Conservation (phyloP, 2,329 filamentous ascomycete species). For the Phialocephala sp. region DNA sequence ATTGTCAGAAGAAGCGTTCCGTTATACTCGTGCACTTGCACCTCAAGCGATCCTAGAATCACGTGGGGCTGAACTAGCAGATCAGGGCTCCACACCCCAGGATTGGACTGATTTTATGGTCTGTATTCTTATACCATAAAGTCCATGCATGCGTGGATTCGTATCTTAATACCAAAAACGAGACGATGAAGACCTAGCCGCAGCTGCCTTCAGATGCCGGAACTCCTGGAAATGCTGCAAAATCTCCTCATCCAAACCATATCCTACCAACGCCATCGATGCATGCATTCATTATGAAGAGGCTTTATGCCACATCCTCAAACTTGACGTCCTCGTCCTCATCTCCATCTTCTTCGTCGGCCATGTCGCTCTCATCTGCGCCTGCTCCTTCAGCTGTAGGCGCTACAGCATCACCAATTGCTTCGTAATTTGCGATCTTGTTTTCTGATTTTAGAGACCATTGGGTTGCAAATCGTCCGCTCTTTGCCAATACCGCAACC, state of each 20-base stretch:
- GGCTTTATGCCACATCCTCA: constrained; percentile 67
- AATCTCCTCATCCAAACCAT: constrained; percentile 3
- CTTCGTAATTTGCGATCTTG: constrained; percentile 57
- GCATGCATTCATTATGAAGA: background rate
- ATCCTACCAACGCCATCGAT: constrained; percentile 6
- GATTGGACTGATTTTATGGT: background rate
- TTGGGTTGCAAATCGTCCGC: constrained; percentile 82
- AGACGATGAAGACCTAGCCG: background rate
- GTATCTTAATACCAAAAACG: background rate
- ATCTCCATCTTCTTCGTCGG: constrained; percentile 68
- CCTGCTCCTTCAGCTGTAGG: constrained; percentile 53
- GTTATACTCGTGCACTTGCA: background rate
- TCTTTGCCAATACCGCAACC: constrained; percentile 81
- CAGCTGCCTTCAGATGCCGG: background rate
- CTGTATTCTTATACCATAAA: background rate
- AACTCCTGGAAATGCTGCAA: constrained; percentile 11
- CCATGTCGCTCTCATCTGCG: constrained; percentile 58
- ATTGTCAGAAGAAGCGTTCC: constrained; percentile 56
- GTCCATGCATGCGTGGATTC: background rate
- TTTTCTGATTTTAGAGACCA: constrained; percentile 82
- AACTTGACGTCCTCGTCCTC: constrained; percentile 74
- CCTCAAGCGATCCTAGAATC: background rate
- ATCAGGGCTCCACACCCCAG: background rate
- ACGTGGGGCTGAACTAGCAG: background rate
- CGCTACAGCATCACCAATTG: constrained; percentile 56